Base-by-base conservation (phyloP, 169 alveolate species). In the Plasmodium inui region DNA sequence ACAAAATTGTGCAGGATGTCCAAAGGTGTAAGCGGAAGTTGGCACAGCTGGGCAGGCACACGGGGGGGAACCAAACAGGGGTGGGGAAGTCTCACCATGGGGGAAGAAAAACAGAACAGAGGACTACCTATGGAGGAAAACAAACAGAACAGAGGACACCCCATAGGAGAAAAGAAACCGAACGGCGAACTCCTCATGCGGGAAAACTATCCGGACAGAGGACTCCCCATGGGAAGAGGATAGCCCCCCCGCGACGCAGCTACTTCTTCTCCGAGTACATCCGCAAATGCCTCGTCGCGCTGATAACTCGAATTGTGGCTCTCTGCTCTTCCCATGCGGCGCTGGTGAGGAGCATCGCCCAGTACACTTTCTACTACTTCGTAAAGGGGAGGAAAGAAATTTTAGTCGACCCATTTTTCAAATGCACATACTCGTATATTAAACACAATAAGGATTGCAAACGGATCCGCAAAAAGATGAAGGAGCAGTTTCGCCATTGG, bases 291-390 rank as follows among this genome's bases (percentile, higher is more conserved):
- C 61, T 85, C 55, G 26, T 39, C 12, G 55, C 78, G 28, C 50
- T 85, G 39, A 5, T 85, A 5, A 26, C 53, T 10, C 32, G 61
- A 19, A 44, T 85, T 8, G 80, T 85, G 19, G 28, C 67, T 34
- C 67, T 85, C n/a, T 85, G 93, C 26, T 85, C 86, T 12, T 85
- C 93, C 22, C 93, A 85, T 46, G 34, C 93, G 61, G 93, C 93
- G 17, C 22, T 85, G 3, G 80, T 85, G 67, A 73, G 93, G 61
- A 85, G 93, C 17, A 85, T 85, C 9, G 26, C 93, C 14, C 93
- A 85, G 44, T 85, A 30, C 19, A 85, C 80, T 0, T 26, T 85
- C 9, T 85, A 85, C 44, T 74, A 37, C 28, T 85, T 85, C 73
- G 34, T 85, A 30, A 85, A 85, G 53, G 34, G 37, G 22, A 85